Percentiles rank a stretch among this genome's conserved stretches.
Conservation (phyloP, 1,284 basidiomycete species). For the Veloboletus limbatus region DNA sequence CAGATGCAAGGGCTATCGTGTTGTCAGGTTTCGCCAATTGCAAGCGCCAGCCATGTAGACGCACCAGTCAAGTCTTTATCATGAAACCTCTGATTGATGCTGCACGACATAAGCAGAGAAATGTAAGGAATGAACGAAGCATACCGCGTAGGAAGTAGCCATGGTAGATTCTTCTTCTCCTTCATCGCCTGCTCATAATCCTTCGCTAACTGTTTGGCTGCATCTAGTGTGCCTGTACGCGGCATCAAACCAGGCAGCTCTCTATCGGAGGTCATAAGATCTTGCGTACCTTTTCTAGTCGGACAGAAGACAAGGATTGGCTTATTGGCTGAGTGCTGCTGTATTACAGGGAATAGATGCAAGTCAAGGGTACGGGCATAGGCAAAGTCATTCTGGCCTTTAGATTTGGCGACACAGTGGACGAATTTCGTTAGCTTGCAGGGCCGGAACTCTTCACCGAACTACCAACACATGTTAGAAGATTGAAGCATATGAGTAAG, state of each 20-base stretch:
- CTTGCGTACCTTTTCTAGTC: conserved; percentile 70
- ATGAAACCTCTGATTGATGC: conserved; percentile 52
- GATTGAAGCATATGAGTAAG: background rate
- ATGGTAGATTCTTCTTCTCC: conserved; percentile 56
- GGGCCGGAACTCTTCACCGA: conserved; percentile 88
- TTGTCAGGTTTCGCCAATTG: conserved; percentile 1
- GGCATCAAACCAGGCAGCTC: background rate
- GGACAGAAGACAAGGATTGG: conserved; percentile 85
- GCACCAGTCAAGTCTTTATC: conserved; percentile 63
- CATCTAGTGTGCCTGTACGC: conserved; percentile 52
- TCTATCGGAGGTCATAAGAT: background rate
- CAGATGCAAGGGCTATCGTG: conserved; percentile 50
- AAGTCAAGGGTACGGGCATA: conserved; percentile 75
- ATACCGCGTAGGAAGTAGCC: conserved; percentile 56
- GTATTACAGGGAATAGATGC: conserved; percentile 69
- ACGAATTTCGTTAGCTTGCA: conserved; percentile 77
- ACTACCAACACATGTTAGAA: conserved; percentile 46
- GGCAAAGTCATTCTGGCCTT: conserved; percentile 75
- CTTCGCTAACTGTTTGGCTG: conserved; percentile 74
- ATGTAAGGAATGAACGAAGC: conserved; percentile 4
- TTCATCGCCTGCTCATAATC: conserved; percentile 61
- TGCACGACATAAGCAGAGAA: conserved; percentile 27
- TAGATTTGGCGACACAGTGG: conserved; percentile 56
- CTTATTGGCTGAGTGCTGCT: conserved; percentile 68
- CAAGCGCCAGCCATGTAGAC: conserved; percentile 11